These are phyloP conservation scores for Puccinia horiana DNA, from an alignment of 1,284 basidiomycete species.

Conservation along the genomic window DNA sequence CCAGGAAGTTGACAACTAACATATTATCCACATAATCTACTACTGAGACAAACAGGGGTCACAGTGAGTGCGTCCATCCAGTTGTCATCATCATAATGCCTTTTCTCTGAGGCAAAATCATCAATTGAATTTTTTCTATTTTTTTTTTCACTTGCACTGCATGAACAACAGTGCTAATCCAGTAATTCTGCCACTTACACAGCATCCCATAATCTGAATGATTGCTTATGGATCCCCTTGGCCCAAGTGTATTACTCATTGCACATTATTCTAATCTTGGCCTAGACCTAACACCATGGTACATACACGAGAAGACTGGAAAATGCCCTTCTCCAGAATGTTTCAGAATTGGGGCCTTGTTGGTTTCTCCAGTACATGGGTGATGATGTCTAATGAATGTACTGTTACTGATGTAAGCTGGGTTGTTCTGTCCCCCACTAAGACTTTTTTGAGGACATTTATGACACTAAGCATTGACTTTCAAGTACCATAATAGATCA, in stretches of 20 bases:
- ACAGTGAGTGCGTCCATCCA: background rate
- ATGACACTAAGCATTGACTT: background rate
- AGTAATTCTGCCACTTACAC: too few species aligned
- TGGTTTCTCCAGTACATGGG: background rate
- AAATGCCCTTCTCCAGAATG: background rate
- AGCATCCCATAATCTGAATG: too few species aligned
- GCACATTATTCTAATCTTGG: background rate
- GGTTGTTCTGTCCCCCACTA: too few species aligned
- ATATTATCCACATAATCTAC: background rate
- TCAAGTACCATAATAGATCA: background rate
- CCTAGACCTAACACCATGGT: constrained; percentile 13
- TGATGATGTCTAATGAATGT: background rate
- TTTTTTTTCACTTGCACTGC: background rate
- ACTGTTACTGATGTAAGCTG: background rate
- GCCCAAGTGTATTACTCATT: background rate
- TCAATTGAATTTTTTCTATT: background rate
- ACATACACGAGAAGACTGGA: background rate
- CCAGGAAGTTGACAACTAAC: too few species aligned
- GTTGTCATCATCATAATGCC: background rate
- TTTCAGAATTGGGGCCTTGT: background rate
- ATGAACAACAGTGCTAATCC: background rate
- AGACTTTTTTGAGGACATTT: background rate
- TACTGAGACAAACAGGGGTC: background rate
- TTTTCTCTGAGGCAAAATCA: background rate
- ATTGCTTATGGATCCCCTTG: background rate